Evolutionary conservation across 352 stramenopile species (phyloP), one percentile per base, ranked within the genome.

Genomic region (Pythium insidiosum): DNA sequence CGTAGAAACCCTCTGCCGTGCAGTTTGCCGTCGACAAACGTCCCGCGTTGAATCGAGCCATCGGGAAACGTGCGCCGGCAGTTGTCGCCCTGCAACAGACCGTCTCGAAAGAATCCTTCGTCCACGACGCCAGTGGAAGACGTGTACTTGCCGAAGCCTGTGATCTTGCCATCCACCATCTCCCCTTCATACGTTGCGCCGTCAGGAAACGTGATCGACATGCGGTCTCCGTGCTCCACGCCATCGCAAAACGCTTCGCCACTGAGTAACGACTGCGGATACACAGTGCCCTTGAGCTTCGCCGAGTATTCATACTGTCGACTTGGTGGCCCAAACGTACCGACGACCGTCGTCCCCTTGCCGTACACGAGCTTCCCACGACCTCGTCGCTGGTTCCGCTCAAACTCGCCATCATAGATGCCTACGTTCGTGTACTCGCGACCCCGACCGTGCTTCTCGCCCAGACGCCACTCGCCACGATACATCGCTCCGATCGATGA

Each of bases 401-500:
- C 57, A 36, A 80, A 87, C n/a, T 72, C 52, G 26, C 74, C 74
- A n/a, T 76, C 53, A 25, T 82, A 87, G 19, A 84, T 60, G 6
- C 71, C 74, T 3, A 68, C 59, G 28, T 87, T 87, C 6, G 71
- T 78, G 53, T 73, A 79, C 48, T 84, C 71, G 12, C 66, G 63
- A 5, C 68, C 74, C 15, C 50, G 48, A 9, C 69, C 74, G 36
- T 87, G 74, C 38, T 77, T 83, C 6, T 58, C 33, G 5, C 71
- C 69, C 18, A 80, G 51, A 11, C 53, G 47, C 63, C 76, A 87
- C 24, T 57, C 49, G 1, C 74, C 74, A 0, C 53, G 38, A 53
- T 84, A 87, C 47, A 84, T 68, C 3, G 68, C 53, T 1, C 66
- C 65, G 9, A 84, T 87, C 1, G 69, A 70, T 23, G 69, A 83